Evolutionary conservation across 1,284 basidiomycete genomes (phyloP).

Genomic region (Coniferiporia sulphurascens): DNA sequence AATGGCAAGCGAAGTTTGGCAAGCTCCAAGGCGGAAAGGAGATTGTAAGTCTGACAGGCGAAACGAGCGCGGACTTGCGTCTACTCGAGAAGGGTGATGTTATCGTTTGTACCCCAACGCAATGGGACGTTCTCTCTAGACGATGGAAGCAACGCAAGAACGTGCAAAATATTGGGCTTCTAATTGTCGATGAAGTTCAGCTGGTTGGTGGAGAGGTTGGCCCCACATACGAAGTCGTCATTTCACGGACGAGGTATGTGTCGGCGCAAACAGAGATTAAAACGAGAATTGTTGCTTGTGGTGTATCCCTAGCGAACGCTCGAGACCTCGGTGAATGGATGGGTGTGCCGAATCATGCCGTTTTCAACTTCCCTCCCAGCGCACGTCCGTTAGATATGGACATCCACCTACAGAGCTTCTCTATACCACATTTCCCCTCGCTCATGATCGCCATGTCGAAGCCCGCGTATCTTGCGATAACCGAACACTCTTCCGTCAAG

Average conservation of each 20-base stretch:
- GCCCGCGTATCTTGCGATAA: slow-evolving; percentile 91
- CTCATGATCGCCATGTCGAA: slow-evolving; percentile 99
- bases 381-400: slow-evolving; percentile 96
- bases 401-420: slow-evolving; percentile 94
- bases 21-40: slow-evolving; percentile 84
- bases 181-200: slow-evolving; percentile 96
- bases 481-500: slow-evolving; percentile 82
- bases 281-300: slow-evolving; percentile 91
- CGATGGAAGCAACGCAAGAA: slow-evolving; percentile 97
- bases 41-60: slow-evolving; percentile 89
- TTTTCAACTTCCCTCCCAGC: slow-evolving; percentile 97
- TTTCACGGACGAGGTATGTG: slow-evolving; percentile 92
- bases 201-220: slow-evolving; percentile 91
- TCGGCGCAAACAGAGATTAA: slow-evolving; percentile 91
- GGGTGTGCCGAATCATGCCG: slow-evolving; percentile 85
- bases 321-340: slow-evolving; percentile 98
- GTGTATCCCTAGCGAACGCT: slow-evolving; percentile 94
- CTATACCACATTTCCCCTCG: slow-evolving; percentile 95
- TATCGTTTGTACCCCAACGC: slow-evolving; percentile 87
- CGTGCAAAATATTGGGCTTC: slow-evolving; percentile 86
- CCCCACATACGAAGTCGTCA: slow-evolving; percentile 93
- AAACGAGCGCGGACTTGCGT: slow-evolving; percentile 90
- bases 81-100: slow-evolving; percentile 89
- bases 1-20: slow-evolving; percentile 88
- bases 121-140: slow-evolving; percentile 97